phyloP scores from a whole-genome alignment of 768 basidiomycete genomes.

The Podaxis rugospora region DNA sequence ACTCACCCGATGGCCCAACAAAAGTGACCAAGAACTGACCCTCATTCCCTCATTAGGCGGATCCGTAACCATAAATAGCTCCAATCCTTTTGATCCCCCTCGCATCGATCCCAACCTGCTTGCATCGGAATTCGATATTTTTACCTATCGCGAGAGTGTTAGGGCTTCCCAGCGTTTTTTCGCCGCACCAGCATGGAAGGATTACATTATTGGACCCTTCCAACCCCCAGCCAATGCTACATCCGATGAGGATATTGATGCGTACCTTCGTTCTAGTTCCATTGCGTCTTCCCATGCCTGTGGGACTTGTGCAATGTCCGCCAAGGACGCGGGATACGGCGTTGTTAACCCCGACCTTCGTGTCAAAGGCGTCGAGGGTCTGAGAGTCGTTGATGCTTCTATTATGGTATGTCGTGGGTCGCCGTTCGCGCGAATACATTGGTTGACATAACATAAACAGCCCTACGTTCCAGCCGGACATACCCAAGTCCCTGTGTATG shows the following conservation, averaged over 20 bases:
- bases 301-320: conserved; percentile 27
- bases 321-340: conserved; percentile 18
- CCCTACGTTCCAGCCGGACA: conserved; percentile 15
- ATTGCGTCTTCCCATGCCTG: conserved; percentile 25
- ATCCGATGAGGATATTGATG: conserved; percentile 23
- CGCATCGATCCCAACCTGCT: conserved; percentile 21
- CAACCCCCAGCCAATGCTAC: conserved; percentile 9
- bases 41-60: conserved; percentile 15
- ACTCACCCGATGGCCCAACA: not conserved
- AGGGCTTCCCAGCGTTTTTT: conserved; percentile 17
- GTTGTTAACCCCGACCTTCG: conserved; percentile 20
- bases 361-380: conserved; percentile 28
- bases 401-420: conserved; percentile 23
- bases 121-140: conserved; percentile 18
- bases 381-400: conserved; percentile 36
- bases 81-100: conserved; percentile 22
- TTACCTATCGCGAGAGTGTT: conserved; percentile 19
- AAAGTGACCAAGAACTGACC: not conserved
- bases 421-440: not conserved
- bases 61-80: conserved; percentile 15
- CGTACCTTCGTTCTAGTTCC: conserved; percentile 18
- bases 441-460: not conserved
- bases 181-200: conserved; percentile 17
- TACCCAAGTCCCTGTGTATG: conserved; percentile 13
- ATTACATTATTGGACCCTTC: conserved; percentile 18